Conservation (phyloP, 192 early-diverging fungal genomes). For the Podila epicladia region DNA sequence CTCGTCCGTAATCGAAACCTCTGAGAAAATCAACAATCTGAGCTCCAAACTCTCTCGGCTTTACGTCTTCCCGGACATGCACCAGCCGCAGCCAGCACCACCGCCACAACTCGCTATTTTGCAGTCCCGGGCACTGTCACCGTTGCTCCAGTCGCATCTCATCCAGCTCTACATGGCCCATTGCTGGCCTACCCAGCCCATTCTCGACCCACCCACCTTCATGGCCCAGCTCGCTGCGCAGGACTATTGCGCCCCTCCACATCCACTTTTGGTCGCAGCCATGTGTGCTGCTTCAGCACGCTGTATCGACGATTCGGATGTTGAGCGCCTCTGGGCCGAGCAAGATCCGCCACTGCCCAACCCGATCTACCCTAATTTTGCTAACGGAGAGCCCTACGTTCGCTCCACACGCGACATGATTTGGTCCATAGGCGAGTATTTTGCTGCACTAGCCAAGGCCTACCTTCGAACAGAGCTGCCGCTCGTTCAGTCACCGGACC, state of each 20-base stretch:
- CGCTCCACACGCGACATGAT: conserved; percentile 45
- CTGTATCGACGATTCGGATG: conserved; percentile 45
- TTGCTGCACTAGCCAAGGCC: conserved; percentile 39
- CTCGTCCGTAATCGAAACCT: conserved; percentile 46
- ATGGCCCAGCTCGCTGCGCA: conserved; percentile 42
- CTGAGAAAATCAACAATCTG: conserved; percentile 51
- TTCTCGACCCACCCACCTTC: conserved; percentile 45
- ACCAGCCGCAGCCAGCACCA: conserved; percentile 16
- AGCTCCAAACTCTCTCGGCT: conserved; percentile 50
- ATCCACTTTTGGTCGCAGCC: conserved; percentile 39
- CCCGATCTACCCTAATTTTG: conserved; percentile 37
- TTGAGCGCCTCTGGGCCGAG: conserved; percentile 42
- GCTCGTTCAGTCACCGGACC: conserved; percentile 42
- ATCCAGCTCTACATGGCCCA: conserved; percentile 43
- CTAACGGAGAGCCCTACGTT: conserved; percentile 41
- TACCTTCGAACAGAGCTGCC: conserved; percentile 46
- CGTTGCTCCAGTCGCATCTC: conserved; percentile 44
- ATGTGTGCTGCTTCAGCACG: conserved; percentile 39
- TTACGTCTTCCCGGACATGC: conserved; percentile 38
- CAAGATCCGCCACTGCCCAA: conserved; percentile 42
- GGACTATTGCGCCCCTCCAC: conserved; percentile 43
- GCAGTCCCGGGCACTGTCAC: conserved; percentile 45
- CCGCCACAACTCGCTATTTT: conserved; percentile 45
- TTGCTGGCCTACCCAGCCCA: conserved; percentile 42
- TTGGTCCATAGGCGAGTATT: conserved; percentile 51